Percentiles rank a stretch among this genome's conserved stretches.
These are phyloP conservation scores for Staphylotrichum longicolle DNA, from an alignment of 495 filamentous ascomycete genomes.

Conservation along the genomic window DNA sequence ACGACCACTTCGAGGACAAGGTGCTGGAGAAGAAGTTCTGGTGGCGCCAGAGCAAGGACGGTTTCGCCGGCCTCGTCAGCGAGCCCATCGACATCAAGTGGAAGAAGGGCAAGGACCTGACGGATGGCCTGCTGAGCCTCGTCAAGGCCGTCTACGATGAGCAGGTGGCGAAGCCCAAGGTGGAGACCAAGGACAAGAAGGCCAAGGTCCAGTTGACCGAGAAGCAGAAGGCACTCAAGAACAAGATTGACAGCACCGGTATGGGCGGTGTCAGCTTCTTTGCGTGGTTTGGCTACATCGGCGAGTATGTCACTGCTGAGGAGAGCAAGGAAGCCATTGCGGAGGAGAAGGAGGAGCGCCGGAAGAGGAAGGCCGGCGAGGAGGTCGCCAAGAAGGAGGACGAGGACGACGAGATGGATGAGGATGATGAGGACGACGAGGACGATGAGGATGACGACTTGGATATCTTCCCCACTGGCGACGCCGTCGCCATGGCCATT, in stretches of 20 bases:
- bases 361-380: slow-evolving; percentile 56
- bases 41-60: slow-evolving; percentile 64
- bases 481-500: slow-evolving; percentile 73
- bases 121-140: slow-evolving; percentile 71
- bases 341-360: slow-evolving; percentile 57
- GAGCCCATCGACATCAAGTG: slow-evolving; percentile 85
- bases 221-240: slow-evolving; percentile 52
- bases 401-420: slow-evolving; percentile 46
- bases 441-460: slow-evolving; percentile 47
- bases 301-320: slow-evolving; percentile 63
- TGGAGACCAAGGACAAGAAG: slow-evolving; percentile 45
- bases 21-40: slow-evolving; percentile 87
- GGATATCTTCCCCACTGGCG: slow-evolving; percentile 79
- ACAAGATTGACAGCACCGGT: slow-evolving; percentile 54
- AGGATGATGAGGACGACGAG: slow-evolving; percentile 48
- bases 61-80: slow-evolving; percentile 70
- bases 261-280: slow-evolving; percentile 75
- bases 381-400: slow-evolving; percentile 50
- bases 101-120: slow-evolving; percentile 82
- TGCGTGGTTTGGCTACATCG: slow-evolving; percentile 76
- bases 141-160: slow-evolving; percentile 66
- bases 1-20: slow-evolving; percentile 70
- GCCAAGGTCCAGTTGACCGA: slow-evolving; percentile 42
- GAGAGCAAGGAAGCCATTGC: slow-evolving; percentile 59
- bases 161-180: slow-evolving; percentile 50